Percentiles rank a stretch among this genome's conserved stretches.
phyloP scores from a whole-genome alignment of 2,329 filamentous ascomycete genomes.

The Aspergillus ibericus region DNA sequence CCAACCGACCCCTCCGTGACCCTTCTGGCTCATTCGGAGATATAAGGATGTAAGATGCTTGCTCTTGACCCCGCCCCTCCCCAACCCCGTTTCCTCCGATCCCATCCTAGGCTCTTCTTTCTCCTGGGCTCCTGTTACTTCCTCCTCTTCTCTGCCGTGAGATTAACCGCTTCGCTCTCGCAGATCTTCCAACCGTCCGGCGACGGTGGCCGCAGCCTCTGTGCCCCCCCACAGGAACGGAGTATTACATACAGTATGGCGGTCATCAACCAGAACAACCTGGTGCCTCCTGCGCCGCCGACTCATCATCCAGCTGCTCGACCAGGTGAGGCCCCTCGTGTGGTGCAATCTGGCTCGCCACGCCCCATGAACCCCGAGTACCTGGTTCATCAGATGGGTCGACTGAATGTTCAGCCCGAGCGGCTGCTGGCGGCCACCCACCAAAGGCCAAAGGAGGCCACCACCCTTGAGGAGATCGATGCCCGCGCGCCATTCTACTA shows the following conservation, averaged over 20 bases:
- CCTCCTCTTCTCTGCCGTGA: background rate
- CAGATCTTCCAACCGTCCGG: background rate
- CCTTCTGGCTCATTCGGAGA: background rate
- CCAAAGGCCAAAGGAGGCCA: conserved; percentile 5
- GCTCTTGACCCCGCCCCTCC: background rate
- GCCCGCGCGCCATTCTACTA: conserved; percentile 25
- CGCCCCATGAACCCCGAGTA: conserved; percentile 11
- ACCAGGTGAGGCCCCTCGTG: conserved; percentile 14
- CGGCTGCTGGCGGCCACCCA: conserved; percentile 1
- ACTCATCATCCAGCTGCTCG: conserved; percentile 16
- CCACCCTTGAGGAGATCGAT: conserved; percentile 8
- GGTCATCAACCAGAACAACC: conserved; percentile 20
- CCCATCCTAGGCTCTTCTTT: background rate
- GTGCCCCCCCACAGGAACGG: background rate
- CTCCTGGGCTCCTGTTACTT: background rate
- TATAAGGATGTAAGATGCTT: conserved; percentile 7
- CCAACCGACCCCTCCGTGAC: conserved; percentile 4
- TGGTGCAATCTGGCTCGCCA: conserved; percentile 11
- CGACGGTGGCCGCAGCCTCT: background rate
- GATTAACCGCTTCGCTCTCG: background rate
- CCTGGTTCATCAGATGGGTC: conserved; percentile 20
- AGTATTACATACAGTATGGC: conserved; percentile 13
- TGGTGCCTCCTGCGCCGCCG: conserved; percentile 19
- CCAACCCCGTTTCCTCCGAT: background rate
- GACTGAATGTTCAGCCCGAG: conserved; percentile 17